phyloP scores from a whole-genome alignment of 208 protist genomes.

The Trypanosoma theileri region DNA sequence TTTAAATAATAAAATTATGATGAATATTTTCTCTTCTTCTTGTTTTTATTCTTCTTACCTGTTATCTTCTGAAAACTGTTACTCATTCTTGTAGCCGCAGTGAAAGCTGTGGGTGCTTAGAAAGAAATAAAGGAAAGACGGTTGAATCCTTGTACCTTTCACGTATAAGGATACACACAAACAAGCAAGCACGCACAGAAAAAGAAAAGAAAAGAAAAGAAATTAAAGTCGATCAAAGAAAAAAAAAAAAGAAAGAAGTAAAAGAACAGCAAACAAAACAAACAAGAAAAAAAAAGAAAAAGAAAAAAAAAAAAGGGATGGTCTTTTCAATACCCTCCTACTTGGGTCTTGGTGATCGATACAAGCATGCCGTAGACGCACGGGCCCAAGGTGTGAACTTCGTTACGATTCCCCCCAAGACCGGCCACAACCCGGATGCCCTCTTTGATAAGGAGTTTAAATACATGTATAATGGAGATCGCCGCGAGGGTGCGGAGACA shows the following conservation, averaged over 20 bases:
- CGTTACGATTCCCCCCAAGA: conserved; percentile 67
- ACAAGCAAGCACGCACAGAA: no score
- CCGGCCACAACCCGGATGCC: conserved; percentile 78
- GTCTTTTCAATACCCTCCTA: conserved; percentile 91
- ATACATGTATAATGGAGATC: conserved; percentile 88
- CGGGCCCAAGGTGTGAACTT: conserved; percentile 71
- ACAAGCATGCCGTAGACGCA: conserved; percentile 58
- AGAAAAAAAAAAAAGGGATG: conserved; percentile 35
- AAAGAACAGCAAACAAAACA: background rate
- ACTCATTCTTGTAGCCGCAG: no score
- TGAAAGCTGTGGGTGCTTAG: no score
- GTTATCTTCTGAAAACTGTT: no score
- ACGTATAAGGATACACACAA: no score
- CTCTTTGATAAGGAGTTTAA: conserved; percentile 81
- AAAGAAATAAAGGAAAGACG: background rate
- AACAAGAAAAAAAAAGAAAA: background rate
- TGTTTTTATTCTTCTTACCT: no score
- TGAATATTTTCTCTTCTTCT: no score
- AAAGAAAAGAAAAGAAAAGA: conserved; percentile 9
- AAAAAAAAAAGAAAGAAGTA: background rate
- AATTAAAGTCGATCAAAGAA: background rate
- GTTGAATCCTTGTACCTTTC: background rate
- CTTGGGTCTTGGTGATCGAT: conserved; percentile 67
- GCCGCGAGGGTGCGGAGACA: conserved; percentile 60
- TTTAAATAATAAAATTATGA: no score